Evolutionary conservation across 768 basidiomycete species (phyloP).

Genomic region (Cyclocybe aegerita): DNA sequence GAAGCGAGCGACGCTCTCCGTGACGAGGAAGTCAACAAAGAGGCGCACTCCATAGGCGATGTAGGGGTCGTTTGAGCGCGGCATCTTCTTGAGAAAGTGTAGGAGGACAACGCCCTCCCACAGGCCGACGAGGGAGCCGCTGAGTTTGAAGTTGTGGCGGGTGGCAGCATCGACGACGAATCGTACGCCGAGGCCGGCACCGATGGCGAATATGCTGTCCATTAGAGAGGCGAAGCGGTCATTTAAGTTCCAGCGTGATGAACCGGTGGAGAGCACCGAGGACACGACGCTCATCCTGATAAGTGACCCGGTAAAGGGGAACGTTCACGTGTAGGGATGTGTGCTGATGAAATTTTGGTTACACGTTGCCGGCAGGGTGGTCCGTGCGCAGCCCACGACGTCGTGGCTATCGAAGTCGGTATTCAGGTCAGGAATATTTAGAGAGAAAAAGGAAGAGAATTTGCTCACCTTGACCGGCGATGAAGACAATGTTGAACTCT

Average conservation of each 20-base stretch:
- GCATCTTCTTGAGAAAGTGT: slow-evolving; percentile 69
- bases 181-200: slow-evolving; percentile 64
- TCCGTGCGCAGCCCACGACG: not conserved
- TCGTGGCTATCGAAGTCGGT: too few relatives aligned
- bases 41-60: slow-evolving; percentile 67
- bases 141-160: slow-evolving; percentile 48
- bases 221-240: slow-evolving; percentile 42
- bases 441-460: too few relatives aligned
- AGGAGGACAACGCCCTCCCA: slow-evolving; percentile 79
- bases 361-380: not conserved
- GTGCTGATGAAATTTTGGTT: slow-evolving; percentile 4
- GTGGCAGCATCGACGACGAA: slow-evolving; percentile 55
- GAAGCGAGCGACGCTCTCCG: slow-evolving; percentile 42
- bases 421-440: too few relatives aligned
- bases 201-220: slow-evolving; percentile 73
- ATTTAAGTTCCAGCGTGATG: slow-evolving; percentile 29
- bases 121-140: slow-evolving; percentile 69
- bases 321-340: slow-evolving; percentile 10
- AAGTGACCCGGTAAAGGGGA: slow-evolving; percentile 15
- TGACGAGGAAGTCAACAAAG: slow-evolving; percentile 69
- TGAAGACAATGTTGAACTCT: too few relatives aligned
- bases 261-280: slow-evolving; percentile 33
- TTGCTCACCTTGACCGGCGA: too few relatives aligned
- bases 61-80: slow-evolving; percentile 67
- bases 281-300: slow-evolving; percentile 32